Evolutionary conservation across 140 eudicot species (phyloP).

Genomic region (Oenanthe javanica): DNA sequence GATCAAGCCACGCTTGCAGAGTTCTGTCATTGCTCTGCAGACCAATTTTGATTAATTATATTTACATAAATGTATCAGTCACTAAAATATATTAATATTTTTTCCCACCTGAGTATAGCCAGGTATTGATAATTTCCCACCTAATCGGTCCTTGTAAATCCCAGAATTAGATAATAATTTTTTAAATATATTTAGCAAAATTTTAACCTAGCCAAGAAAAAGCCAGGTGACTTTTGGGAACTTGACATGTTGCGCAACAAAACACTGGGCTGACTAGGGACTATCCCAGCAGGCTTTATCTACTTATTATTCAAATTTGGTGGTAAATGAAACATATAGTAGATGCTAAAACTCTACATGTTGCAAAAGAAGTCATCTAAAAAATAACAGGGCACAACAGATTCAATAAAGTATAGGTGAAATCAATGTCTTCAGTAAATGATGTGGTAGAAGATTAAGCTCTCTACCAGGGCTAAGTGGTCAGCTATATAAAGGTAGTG

Average conservation of each 20-base stretch:
- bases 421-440: neutral
- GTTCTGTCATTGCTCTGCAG: constrained; percentile 60
- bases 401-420: neutral
- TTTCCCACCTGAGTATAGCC: neutral
- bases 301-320: neutral
- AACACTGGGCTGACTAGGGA: neutral
- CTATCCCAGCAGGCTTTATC: neutral
- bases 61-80: neutral
- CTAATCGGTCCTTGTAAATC: neutral
- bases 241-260: neutral
- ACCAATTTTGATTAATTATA: constrained; percentile 2
- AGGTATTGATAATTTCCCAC: neutral
- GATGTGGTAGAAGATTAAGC: neutral
- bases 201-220: neutral
- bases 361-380: neutral
- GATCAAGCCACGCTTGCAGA: constrained; percentile 83
- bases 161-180: neutral
- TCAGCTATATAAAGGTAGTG: neutral
- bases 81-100: neutral
- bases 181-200: neutral
- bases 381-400: neutral
- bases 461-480: neutral
- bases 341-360: neutral
- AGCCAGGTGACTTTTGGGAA: neutral
- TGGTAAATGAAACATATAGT: neutral